Conservation (phyloP, 768 basidiomycete genomes). For the Naganishia randhawae region DNA sequence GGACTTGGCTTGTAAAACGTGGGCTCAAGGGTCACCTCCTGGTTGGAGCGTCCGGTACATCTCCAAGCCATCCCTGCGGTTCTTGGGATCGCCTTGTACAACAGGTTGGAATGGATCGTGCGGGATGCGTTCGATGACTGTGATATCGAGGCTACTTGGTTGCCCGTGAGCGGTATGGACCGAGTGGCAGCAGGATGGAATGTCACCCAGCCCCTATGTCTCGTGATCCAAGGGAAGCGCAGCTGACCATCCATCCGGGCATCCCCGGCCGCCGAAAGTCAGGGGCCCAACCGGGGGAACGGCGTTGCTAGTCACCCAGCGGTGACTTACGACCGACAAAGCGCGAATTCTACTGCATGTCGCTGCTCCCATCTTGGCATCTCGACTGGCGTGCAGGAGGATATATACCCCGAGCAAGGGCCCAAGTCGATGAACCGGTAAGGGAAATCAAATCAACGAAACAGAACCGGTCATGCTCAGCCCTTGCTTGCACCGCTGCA, state of each 20-base stretch:
- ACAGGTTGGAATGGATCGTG: background rate
- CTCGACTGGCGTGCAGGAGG: too few species aligned
- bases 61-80: constrained; percentile 15
- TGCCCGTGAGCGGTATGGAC: background rate
- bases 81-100: background rate
- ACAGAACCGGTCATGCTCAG: background rate
- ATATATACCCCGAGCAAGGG: background rate
- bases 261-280: too few species aligned
- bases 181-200: too few species aligned
- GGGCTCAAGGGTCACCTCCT: background rate
- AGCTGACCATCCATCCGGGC: too few species aligned
- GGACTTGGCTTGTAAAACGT: background rate
- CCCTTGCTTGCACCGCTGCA: background rate
- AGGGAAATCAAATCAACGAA: background rate
- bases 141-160: too few species aligned
- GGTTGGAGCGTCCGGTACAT: constrained; percentile 16
- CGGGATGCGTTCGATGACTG: background rate
- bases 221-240: too few species aligned
- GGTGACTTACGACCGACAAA: constrained; percentile 23
- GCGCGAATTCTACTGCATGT: background rate
- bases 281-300: too few species aligned
- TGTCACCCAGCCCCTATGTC: too few species aligned
- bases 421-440: background rate
- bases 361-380: too few species aligned
- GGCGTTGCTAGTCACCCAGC: too few species aligned